phyloP scores from a whole-genome alignment of 2,329 filamentous ascomycete species.

The Pseudogymnoascus sp. region DNA sequence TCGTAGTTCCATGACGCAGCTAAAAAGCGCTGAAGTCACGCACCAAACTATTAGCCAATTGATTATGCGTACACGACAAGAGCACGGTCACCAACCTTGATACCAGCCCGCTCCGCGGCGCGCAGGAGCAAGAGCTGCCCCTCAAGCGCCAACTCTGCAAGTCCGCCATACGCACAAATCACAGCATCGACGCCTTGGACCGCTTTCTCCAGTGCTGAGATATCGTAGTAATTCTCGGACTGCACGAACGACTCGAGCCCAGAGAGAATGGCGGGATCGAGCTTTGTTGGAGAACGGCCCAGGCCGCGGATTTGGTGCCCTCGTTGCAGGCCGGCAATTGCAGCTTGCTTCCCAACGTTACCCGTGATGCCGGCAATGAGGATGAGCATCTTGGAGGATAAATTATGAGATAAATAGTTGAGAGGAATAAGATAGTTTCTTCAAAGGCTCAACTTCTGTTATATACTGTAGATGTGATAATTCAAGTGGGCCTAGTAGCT shows the following conservation, averaged over 20 bases:
- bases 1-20: conserved; percentile 30
- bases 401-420: neutral
- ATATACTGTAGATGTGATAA: neutral
- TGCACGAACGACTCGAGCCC: conserved; percentile 27
- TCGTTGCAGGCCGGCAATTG: neutral
- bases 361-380: neutral
- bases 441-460: neutral
- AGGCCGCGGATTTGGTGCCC: neutral
- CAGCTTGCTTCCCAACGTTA: neutral
- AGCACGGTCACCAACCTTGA: conserved; percentile 18
- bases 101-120: conserved; percentile 30
- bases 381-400: neutral
- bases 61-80: neutral
- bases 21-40: conserved; percentile 18
- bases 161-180: conserved; percentile 27
- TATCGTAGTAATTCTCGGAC: conserved; percentile 25
- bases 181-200: conserved; percentile 31
- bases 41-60: neutral
- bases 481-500: neutral
- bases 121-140: conserved; percentile 31
- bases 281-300: neutral
- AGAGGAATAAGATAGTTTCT: neutral
- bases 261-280: neutral
- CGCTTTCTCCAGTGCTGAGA: conserved; percentile 28
- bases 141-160: conserved; percentile 27